These are phyloP conservation scores for Trichophyton schoenleinii DNA, from an alignment of 2,329 filamentous ascomycete genomes.

Conservation along the genomic window DNA sequence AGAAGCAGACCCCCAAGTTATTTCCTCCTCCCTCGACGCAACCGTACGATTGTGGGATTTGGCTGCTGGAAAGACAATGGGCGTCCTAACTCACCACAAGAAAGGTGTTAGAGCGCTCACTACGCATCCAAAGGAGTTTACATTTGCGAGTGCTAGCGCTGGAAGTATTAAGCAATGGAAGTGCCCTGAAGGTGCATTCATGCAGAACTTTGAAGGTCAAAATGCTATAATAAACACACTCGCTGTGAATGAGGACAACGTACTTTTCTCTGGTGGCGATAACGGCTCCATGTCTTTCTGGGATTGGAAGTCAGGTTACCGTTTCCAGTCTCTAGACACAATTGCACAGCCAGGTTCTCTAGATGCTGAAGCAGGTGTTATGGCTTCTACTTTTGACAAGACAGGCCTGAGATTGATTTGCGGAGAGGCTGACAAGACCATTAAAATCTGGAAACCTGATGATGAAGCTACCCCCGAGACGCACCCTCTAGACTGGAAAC, in stretches of 20 bases:
- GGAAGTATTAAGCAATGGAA: constrained; percentile 99
- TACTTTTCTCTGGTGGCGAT: constrained; percentile 87
- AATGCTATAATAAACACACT: constrained; percentile 94
- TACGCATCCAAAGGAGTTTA: constrained; percentile 84
- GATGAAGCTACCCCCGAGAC: constrained; percentile 80
- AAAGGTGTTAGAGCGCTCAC: constrained; percentile 82
- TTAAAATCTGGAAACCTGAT: constrained; percentile 96
- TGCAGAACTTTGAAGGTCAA: constrained; percentile 97
- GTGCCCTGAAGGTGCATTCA: constrained; percentile 92
- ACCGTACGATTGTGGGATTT: constrained; percentile 92
- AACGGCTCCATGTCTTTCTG: constrained; percentile 96
- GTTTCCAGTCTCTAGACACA: constrained; percentile 80
- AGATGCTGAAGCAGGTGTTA: constrained; percentile 87
- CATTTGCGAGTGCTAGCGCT: constrained; percentile 84
- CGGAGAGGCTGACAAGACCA: constrained; percentile 94
- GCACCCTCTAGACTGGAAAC: constrained; percentile 87
- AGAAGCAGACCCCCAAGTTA: constrained; percentile 91
- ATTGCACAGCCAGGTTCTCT: constrained; percentile 87
- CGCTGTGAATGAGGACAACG: constrained; percentile 85
- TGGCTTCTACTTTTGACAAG: constrained; percentile 83
- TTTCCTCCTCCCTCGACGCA: constrained; percentile 81
- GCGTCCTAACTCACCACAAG: constrained; percentile 94
- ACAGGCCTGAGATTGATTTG: constrained; percentile 83
- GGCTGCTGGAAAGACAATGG: constrained; percentile 90
- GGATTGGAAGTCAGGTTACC: constrained; percentile 95